Conservation (phyloP, 1,284 basidiomycete genomes). For the Flammula alnicola region DNA sequence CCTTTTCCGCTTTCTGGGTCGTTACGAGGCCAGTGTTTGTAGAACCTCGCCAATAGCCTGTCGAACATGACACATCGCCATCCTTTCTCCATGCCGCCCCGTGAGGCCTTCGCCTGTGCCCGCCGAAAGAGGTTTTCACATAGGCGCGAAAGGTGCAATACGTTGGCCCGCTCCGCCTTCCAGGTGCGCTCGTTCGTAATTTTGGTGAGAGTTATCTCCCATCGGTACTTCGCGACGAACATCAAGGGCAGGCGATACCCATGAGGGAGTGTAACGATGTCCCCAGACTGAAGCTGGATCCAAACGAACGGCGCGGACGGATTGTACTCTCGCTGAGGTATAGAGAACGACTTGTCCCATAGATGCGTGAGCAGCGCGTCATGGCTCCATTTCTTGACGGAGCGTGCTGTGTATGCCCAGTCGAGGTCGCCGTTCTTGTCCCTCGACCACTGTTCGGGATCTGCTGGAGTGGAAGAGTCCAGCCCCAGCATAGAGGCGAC, state of each 20-base stretch:
- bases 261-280: constrained; percentile 20
- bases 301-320: constrained; percentile 25
- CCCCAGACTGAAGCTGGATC: constrained; percentile 16
- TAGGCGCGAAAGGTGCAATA: constrained; percentile 19
- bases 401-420: constrained; percentile 20
- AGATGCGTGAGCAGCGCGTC: constrained; percentile 19
- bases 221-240: constrained; percentile 23
- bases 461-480: constrained; percentile 2
- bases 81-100: constrained; percentile 25
- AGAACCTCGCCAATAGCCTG: constrained; percentile 23
- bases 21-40: constrained; percentile 20
- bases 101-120: constrained; percentile 18
- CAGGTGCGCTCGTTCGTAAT: constrained; percentile 12
- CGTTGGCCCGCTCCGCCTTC: constrained; percentile 16
- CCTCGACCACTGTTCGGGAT: constrained; percentile 16
- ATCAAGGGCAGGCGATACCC: constrained; percentile 24
- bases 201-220: constrained; percentile 19
- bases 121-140: constrained; percentile 22
- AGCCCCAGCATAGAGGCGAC: constrained; percentile 13
- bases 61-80: constrained; percentile 26
- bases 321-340: constrained; percentile 24
- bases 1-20: constrained; percentile 15
- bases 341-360: constrained; percentile 17
- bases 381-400: constrained; percentile 13
- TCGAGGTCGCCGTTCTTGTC: constrained; percentile 22